Base-by-base conservation (phyloP, 192 early-diverging fungal species). In the Backusella morwellensis region DNA sequence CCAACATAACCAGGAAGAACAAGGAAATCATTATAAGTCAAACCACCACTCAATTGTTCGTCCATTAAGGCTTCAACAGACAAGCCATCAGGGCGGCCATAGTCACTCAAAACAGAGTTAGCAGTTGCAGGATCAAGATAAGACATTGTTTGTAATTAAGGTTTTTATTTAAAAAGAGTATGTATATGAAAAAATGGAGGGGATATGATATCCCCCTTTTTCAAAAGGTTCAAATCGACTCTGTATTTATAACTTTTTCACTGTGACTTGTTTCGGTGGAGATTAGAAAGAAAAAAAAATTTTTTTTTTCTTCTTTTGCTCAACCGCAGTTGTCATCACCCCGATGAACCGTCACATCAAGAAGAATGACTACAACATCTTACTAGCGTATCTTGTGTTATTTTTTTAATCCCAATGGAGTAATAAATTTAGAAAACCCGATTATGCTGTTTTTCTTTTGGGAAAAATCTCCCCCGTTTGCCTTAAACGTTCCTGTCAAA, bases 11-110 rank as follows among this genome's bases (percentile, higher is more conserved):
- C 97, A 68, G 97, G 97, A 23, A 99, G 88, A 79, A 99, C 90
- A 86, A 99, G 84, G 78, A 99, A 96, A 85, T 99, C 97, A 87
- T 98, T 99, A 90, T 99, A 99, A 70, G 97, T 99, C 75, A 99
- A 87, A 34, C 97, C 97, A 77, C 95, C 96, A 52, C 90, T 90
- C 23, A 87, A 77, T 74, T 89, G 79, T 75, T 90, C 88, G 81
- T 97, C 93, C 79, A 99, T 92, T 38, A 99, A 87, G 80, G 97
- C 90, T 78, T 86, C 87, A 67, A 89, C 94, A 26, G 94, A 87
- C 72, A 97, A 90, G 29, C 97, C 97, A 86, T 99, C 97, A 67
- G 74, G 72, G 69, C 80, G 71, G 11, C 74, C 71, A 75, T 87
- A 86, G 23, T 72, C 54, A 35, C 12, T 68, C 35, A 75, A 68